Evolutionary conservation across 2,329 filamentous ascomycete genomes (phyloP).

Genomic region (Laburnicola sp.): DNA sequence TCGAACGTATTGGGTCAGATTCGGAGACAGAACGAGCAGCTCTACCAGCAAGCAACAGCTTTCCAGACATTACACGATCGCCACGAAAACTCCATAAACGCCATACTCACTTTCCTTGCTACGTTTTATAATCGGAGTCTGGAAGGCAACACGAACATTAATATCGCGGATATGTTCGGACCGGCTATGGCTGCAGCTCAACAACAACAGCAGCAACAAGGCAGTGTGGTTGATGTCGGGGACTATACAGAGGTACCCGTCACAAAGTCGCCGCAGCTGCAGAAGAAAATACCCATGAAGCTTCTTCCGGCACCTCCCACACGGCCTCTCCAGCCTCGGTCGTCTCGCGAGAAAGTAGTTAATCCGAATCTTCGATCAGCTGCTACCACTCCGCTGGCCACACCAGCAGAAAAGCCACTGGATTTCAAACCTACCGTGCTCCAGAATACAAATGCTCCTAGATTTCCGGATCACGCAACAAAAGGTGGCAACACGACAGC

Average conservation of each 20-base stretch:
- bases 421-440: conserved; percentile 29
- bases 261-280: conserved; percentile 40
- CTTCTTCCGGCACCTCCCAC: conserved; percentile 38
- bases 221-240: conserved; percentile 65
- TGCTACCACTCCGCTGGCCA: conserved; percentile 29
- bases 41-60: conserved; percentile 83
- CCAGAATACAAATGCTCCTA: conserved; percentile 20
- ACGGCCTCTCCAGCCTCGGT: conserved; percentile 27
- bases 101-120: conserved; percentile 94
- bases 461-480: conserved; percentile 10
- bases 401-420: conserved; percentile 24
- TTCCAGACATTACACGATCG: conserved; percentile 92
- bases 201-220: conserved; percentile 53
- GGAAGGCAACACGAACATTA: conserved; percentile 77
- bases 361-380: conserved; percentile 34
- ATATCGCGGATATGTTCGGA: conserved; percentile 81
- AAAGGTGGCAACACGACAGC: conserved; percentile 18
- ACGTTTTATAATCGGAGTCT: conserved; percentile 95
- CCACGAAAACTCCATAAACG: conserved; percentile 98
- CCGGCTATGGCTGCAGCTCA: conserved; percentile 63
- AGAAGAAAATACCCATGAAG: conserved; percentile 44
- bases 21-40: conserved; percentile 81
- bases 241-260: conserved; percentile 52
- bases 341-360: conserved; percentile 37
- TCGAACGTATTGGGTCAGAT: conserved; percentile 78